Conservation (phyloP, 2,329 filamentous ascomycete genomes). For the Fusarium sp. region DNA sequence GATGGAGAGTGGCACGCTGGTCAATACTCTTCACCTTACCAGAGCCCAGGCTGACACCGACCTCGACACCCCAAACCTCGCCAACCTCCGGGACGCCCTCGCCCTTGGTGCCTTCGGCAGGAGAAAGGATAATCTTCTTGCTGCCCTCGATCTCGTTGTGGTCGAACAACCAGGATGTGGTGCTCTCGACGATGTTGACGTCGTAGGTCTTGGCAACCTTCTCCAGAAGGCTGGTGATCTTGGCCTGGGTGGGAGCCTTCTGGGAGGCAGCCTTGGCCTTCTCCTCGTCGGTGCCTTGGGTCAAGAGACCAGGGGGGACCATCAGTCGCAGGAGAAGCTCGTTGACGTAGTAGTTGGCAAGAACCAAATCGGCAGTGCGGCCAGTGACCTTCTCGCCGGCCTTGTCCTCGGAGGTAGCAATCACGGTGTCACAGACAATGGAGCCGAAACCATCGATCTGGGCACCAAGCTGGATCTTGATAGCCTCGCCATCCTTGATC, state of each 20-base stretch:
- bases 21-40: constrained; percentile 96
- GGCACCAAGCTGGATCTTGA: constrained; percentile 99
- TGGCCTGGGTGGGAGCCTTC: constrained; percentile 86
- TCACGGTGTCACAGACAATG: constrained; percentile 93
- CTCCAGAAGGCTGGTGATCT: constrained; percentile 89
- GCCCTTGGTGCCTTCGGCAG: constrained; percentile 88
- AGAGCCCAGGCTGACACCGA: constrained; percentile 88
- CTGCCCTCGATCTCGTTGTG: constrained; percentile 96
- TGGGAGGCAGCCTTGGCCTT: constrained; percentile 89
- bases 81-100: constrained; percentile 89
- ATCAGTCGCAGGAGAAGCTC: constrained; percentile 93
- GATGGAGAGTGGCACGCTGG: constrained; percentile 91
- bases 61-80: constrained; percentile 98
- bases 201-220: constrained; percentile 93
- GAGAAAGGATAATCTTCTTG: constrained; percentile 97
- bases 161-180: constrained; percentile 96
- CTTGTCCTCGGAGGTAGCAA: constrained; percentile 75
- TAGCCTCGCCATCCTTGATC: constrained; percentile 85
- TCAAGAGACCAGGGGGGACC: constrained; percentile 88
- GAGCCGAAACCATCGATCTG: constrained; percentile 98
- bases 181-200: constrained; percentile 95
- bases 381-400: constrained; percentile 76
- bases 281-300: constrained; percentile 89
- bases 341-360: constrained; percentile 95
- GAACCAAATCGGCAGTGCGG: constrained; percentile 85